A percentile compares a stretch with the other conserved stretches of the same genome.
These are phyloP conservation scores for Panicum virgatum DNA, from an alignment of 202 grass and related monocot genomes.

Conservation along the genomic window DNA sequence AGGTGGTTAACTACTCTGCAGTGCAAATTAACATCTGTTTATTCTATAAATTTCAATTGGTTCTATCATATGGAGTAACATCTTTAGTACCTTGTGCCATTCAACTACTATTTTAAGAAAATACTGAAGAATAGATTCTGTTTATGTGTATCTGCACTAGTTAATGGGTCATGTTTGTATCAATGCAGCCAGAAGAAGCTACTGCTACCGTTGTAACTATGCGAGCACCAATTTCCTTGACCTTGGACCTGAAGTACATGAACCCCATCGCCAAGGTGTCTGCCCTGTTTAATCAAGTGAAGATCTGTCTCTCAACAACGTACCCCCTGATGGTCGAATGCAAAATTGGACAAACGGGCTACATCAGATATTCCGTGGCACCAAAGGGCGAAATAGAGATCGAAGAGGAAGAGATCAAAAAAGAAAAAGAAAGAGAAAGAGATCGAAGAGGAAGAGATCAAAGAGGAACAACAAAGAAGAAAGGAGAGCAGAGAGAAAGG, in stretches of 20 bases:
- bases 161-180: constrained; percentile 1
- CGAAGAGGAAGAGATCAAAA: constrained; percentile 48
- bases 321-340: constrained; percentile 63
- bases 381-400: constrained; percentile 36
- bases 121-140: background rate
- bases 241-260: constrained; percentile 71
- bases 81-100: no score
- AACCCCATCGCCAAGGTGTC: constrained; percentile 65
- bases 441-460: no score
- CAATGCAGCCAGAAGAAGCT: constrained; percentile 57
- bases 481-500: background rate
- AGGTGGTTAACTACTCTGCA: background rate
- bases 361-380: constrained; percentile 65
- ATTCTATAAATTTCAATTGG: background rate
- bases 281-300: constrained; percentile 62
- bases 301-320: constrained; percentile 67
- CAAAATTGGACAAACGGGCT: constrained; percentile 73
- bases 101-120: no score
- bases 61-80: background rate
- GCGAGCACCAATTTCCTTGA: constrained; percentile 63
- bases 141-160: background rate
- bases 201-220: constrained; percentile 52
- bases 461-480: no score
- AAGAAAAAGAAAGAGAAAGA: no score
- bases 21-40: constrained; percentile 13